Percentiles rank a stretch among this genome's conserved stretches.
These are phyloP conservation scores for Suhomyces guaymorum DNA, from an alignment of 1,139 yeast genomes.

Conservation along the genomic window DNA sequence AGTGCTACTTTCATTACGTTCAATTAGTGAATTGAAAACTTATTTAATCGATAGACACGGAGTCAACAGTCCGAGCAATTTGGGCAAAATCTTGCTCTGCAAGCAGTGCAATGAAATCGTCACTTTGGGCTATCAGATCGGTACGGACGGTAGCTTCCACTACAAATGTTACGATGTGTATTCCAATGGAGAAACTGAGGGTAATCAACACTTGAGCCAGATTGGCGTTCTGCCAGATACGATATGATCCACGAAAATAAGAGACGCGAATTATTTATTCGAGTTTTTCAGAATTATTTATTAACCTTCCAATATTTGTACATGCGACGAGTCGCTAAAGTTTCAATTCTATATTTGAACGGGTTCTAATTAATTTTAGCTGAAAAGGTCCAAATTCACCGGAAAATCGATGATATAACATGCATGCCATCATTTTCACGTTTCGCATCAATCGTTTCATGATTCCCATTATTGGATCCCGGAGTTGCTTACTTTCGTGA, in stretches of 20 bases:
- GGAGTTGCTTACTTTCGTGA: too few species aligned
- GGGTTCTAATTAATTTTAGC: too few species aligned
- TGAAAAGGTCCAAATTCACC: too few species aligned
- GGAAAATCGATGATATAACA: too few species aligned
- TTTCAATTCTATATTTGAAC: too few species aligned
- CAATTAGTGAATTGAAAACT: slow-evolving; percentile 49
- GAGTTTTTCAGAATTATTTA: not conserved
- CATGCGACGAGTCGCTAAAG: too few species aligned
- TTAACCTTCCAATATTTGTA: too few species aligned
- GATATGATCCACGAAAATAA: too few species aligned
- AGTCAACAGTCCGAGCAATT: slow-evolving; percentile 23
- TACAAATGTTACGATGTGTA: slow-evolving; percentile 45
- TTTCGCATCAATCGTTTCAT: too few species aligned
- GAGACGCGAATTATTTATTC: too few species aligned
- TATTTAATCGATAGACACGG: slow-evolving; percentile 50
- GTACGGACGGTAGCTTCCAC: slow-evolving; percentile 48
- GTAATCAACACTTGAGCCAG: not conserved
- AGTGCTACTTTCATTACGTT: slow-evolving; percentile 41
- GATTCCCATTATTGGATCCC: too few species aligned
- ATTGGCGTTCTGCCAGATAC: slow-evolving; percentile 5
- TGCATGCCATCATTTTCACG: too few species aligned
- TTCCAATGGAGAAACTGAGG: slow-evolving; percentile 14
- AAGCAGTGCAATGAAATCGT: slow-evolving; percentile 57
- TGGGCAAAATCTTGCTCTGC: slow-evolving; percentile 50
- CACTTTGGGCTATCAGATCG: slow-evolving; percentile 51